phyloP scores from a whole-genome alignment of 2,329 filamentous ascomycete genomes.

The Claviceps sp. region DNA sequence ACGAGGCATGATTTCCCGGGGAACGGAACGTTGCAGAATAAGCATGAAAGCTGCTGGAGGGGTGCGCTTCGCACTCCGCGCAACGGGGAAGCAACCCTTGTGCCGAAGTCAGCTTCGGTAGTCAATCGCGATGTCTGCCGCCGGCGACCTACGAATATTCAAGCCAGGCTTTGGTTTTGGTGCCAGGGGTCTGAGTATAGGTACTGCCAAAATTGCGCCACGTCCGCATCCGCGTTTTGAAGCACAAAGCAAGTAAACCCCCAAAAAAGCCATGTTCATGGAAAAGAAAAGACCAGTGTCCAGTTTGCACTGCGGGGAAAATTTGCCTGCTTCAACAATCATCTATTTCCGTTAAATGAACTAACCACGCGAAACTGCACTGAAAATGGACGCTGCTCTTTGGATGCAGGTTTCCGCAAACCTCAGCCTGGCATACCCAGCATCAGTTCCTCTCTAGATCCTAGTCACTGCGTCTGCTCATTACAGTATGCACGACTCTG shows the following conservation, averaged over 20 bases:
- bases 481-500: too few relatives aligned
- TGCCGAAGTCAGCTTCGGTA: background rate
- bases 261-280: too few relatives aligned
- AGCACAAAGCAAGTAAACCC: too few relatives aligned
- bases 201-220: background rate
- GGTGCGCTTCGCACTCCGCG: background rate
- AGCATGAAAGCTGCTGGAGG: background rate
- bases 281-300: background rate
- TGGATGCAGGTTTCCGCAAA: background rate
- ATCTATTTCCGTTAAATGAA: background rate
- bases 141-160: too few relatives aligned
- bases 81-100: background rate
- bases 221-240: too few relatives aligned
- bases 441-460: background rate
- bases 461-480: background rate
- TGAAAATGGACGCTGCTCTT: background rate
- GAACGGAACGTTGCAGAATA: background rate
- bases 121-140: too few relatives aligned
- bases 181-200: background rate
- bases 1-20: background rate
- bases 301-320: background rate
- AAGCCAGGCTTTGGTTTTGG: background rate
- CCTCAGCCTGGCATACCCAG: background rate
- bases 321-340: background rate
- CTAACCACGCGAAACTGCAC: background rate